Evolutionary conservation across 148 eudicot species (phyloP).

Genomic region (Suaeda aralocaspica): DNA sequence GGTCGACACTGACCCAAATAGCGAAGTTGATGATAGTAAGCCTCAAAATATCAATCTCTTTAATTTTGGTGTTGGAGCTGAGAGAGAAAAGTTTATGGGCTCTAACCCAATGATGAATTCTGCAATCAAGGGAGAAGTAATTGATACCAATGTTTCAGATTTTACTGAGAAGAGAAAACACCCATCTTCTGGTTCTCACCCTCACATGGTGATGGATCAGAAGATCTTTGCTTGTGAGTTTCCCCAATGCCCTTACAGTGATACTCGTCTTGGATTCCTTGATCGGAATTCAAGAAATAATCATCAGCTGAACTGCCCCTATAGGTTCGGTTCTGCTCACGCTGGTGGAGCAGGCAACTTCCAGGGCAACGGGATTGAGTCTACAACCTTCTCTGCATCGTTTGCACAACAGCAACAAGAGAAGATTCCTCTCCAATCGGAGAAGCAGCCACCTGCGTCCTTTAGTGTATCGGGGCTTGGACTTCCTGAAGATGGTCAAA

Average conservation of each 20-base stretch:
- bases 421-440: constrained; percentile 26
- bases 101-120: constrained; percentile 25
- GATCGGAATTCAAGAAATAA: constrained; percentile 50
- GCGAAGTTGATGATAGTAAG: constrained; percentile 42
- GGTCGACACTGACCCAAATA: constrained; percentile 29
- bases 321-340: constrained; percentile 21
- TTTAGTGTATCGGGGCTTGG: constrained; percentile 33
- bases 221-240: constrained; percentile 41
- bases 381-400: constrained; percentile 23
- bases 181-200: constrained; percentile 24
- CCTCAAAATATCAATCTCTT: constrained; percentile 32
- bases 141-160: constrained; percentile 25
- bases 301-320: constrained; percentile 46
- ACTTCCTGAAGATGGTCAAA: constrained; percentile 44
- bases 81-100: constrained; percentile 25
- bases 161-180: constrained; percentile 44
- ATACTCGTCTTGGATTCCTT: constrained; percentile 36
- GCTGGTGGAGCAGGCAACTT: constrained; percentile 31
- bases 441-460: constrained; percentile 19
- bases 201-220: constrained; percentile 28
- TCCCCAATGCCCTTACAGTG: constrained; percentile 48
- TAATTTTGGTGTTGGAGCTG: constrained; percentile 29
- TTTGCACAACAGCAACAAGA: constrained; percentile 25
- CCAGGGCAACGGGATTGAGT: constrained; percentile 13
- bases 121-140: constrained; percentile 42